These are phyloP conservation scores for Apiotrichum laibachii DNA, from an alignment of 1,284 basidiomycete genomes.

Conservation along the genomic window DNA sequence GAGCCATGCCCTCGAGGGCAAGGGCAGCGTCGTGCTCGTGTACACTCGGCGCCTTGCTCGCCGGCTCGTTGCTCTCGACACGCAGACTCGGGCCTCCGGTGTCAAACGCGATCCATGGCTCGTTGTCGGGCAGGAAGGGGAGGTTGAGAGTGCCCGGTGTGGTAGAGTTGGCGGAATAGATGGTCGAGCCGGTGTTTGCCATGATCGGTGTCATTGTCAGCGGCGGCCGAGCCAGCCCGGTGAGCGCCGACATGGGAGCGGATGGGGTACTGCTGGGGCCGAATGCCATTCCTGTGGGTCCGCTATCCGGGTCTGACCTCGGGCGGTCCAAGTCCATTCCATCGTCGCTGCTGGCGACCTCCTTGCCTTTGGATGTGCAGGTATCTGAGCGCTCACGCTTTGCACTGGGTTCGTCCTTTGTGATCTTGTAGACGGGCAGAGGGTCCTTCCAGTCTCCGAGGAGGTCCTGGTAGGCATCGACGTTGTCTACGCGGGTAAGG, in stretches of 20 bases:
- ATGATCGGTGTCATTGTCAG: neutral
- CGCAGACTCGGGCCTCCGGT: too few species aligned
- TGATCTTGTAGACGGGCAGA: slow-evolving; percentile 14
- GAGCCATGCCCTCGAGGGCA: slow-evolving; percentile 25
- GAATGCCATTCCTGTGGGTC: neutral
- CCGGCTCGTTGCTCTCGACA: slow-evolving; percentile 7
- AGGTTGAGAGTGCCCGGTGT: neutral
- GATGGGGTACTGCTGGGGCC: neutral
- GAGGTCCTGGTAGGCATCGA: slow-evolving; percentile 19
- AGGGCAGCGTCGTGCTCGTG: slow-evolving; percentile 25
- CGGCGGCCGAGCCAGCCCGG: neutral
- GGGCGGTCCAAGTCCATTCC: slow-evolving; percentile 1
- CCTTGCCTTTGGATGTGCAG: neutral
- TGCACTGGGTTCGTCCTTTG: slow-evolving; percentile 5
- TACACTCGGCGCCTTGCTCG: slow-evolving; percentile 19
- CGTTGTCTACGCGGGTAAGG: slow-evolving; percentile 14
- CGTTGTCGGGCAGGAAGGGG: slow-evolving; percentile 2
- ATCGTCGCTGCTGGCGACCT: neutral
- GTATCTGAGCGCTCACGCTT: slow-evolving; percentile 6
- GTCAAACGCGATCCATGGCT: slow-evolving; percentile 5
- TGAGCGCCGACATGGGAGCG: neutral
- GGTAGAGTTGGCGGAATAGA: neutral
- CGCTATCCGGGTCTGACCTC: too few species aligned
- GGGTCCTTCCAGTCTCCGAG: slow-evolving; percentile 19
- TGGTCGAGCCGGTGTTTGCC: neutral